A percentile compares a stretch with the other conserved stretches of the same genome.
Evolutionary conservation across 129 eudicot species (phyloP).

Genomic region (Apium graveolens): DNA sequence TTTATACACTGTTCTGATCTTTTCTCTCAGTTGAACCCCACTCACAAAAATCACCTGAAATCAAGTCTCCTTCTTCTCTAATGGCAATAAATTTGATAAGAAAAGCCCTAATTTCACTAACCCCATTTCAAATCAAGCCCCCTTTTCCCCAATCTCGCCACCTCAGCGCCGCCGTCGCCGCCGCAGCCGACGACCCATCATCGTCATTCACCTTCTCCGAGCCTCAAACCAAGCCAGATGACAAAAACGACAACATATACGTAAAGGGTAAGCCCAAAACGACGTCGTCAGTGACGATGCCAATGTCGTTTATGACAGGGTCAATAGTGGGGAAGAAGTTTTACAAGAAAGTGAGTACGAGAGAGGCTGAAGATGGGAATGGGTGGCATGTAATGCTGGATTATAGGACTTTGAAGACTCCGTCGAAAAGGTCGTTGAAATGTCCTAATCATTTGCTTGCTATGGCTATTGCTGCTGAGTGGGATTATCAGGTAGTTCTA

Average conservation of each 20-base stretch:
- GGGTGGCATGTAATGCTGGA: conserved; percentile 94
- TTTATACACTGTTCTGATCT: background rate
- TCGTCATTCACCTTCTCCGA: conserved; percentile 59
- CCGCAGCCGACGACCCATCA: conserved; percentile 19
- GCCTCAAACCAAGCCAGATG: conserved; percentile 13
- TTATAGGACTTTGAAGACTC: conserved; percentile 87
- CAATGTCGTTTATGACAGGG: conserved; percentile 98
- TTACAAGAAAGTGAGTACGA: conserved; percentile 71
- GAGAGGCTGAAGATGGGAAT: conserved; percentile 71
- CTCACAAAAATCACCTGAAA: background rate
- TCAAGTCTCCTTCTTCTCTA: background rate
- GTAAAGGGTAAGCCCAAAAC: conserved; percentile 35
- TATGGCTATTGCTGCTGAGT: conserved; percentile 88
- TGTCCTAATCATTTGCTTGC: conserved; percentile 69
- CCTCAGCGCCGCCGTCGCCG: conserved; percentile 31
- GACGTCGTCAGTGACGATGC: conserved; percentile 75
- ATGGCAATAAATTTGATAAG: conserved; percentile 34
- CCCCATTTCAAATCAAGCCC: conserved; percentile 32
- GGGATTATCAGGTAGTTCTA: conserved; percentile 74
- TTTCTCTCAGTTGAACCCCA: background rate
- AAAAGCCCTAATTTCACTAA: conserved; percentile 40
- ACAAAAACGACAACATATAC: conserved; percentile 24
- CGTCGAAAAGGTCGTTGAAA: conserved; percentile 69
- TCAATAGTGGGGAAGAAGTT: conserved; percentile 88
- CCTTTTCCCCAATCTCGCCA: conserved; percentile 26